Conservation (phyloP, 2,329 filamentous ascomycete genomes). For the Diaporthe eres region DNA sequence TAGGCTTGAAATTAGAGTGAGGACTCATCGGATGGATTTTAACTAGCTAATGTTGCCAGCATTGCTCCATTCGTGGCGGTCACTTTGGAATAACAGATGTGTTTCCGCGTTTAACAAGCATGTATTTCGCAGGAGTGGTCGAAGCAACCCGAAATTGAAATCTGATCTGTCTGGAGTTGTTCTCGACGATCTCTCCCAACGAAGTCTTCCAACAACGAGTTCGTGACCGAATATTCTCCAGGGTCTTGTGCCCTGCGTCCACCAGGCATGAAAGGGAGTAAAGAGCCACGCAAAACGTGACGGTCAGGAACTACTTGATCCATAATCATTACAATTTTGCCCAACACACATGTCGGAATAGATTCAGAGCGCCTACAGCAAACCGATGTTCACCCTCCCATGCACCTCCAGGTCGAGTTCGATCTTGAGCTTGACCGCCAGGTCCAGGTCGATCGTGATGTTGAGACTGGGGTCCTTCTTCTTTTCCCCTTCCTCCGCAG, state of each 20-base stretch:
- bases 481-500: neutral
- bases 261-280: neutral
- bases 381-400: neutral
- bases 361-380: neutral
- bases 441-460: neutral
- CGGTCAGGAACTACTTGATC: neutral
- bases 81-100: neutral
- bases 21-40: no score
- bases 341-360: neutral
- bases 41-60: no score
- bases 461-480: constrained; percentile 1
- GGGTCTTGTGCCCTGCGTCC: neutral
- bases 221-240: neutral
- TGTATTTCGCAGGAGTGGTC: accelerated
- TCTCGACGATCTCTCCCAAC: no score
- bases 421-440: neutral
- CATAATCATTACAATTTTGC: neutral
- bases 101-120: neutral
- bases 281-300: neutral
- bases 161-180: neutral
- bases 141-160: neutral
- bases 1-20: neutral
- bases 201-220: neutral
- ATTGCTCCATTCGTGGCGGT: neutral
- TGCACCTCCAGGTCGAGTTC: constrained; percentile 5